phyloP scores from a whole-genome alignment of 164 flowering plant species.

The Macadamia tetraphylla region DNA sequence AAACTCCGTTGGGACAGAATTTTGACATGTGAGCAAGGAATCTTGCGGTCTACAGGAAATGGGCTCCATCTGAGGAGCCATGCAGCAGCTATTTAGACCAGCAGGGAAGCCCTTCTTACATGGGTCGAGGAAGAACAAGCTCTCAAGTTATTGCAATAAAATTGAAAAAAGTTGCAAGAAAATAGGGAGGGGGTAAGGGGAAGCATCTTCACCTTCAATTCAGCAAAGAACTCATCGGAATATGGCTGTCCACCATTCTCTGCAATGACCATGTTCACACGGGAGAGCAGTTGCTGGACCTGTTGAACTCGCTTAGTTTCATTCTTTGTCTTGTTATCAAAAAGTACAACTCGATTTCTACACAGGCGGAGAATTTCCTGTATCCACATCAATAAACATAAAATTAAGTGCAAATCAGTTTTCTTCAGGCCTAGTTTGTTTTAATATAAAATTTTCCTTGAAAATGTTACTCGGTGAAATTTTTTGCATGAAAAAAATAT shows the following conservation, averaged over 20 bases:
- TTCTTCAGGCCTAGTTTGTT: neutral
- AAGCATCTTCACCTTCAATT: neutral
- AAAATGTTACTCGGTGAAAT: no score
- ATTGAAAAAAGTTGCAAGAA: neutral
- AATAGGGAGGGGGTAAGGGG: neutral
- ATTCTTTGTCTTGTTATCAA: neutral
- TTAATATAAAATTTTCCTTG: no score
- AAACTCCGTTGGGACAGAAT: no score
- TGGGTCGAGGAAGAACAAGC: no score
- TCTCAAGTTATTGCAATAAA: no score
- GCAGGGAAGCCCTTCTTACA: no score
- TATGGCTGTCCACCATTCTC: neutral
- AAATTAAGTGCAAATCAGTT: neutral
- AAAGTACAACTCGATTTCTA: neutral
- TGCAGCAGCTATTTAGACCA: no score
- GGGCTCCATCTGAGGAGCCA: no score
- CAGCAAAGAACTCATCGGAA: neutral
- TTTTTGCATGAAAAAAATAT: no score
- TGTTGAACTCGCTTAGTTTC: neutral
- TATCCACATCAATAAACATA: neutral
- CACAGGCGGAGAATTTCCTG: conserved; percentile 1
- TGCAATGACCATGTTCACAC: neutral
- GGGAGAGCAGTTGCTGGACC: neutral
- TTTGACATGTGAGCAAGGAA: neutral
- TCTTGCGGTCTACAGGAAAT: no score